Evolutionary conservation across 768 basidiomycete species (phyloP).

Genomic region (Psilocybe cubensis): DNA sequence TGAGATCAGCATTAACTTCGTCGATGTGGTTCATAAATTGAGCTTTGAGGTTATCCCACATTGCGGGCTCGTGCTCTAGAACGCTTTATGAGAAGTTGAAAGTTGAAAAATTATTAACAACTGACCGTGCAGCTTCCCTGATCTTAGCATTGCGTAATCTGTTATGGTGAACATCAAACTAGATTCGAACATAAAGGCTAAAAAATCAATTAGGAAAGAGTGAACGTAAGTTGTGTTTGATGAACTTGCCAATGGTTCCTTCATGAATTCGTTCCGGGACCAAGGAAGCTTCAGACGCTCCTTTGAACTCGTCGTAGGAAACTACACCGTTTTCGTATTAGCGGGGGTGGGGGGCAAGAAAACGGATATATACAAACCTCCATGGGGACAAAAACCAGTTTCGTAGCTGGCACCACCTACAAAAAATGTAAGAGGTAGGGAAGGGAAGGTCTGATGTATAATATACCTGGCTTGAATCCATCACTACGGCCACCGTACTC

Average conservation of each 20-base stretch:
- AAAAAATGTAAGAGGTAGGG: background rate
- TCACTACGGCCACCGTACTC: constrained; percentile 66
- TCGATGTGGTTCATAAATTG: constrained; percentile 63
- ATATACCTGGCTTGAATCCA: constrained; percentile 57
- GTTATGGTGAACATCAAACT: constrained; percentile 66
- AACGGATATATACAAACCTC: constrained; percentile 40
- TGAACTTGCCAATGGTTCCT: constrained; percentile 51
- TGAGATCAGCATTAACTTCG: constrained; percentile 54
- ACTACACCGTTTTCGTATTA: constrained; percentile 33
- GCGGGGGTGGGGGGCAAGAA: background rate
- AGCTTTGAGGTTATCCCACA: constrained; percentile 65
- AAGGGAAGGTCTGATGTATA: background rate
- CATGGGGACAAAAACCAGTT: constrained; percentile 67
- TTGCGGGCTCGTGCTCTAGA: constrained; percentile 63
- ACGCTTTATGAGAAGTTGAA: background rate
- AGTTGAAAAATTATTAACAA: background rate
- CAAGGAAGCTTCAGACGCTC: constrained; percentile 56
- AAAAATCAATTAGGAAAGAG: background rate
- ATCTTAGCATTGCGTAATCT: constrained; percentile 63
- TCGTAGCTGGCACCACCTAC: constrained; percentile 60
- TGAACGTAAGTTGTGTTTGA: background rate
- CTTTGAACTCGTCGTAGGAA: constrained; percentile 63
- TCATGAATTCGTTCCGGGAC: constrained; percentile 54
- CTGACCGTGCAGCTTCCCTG: constrained; percentile 61
- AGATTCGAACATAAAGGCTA: constrained; percentile 69